Evolutionary conservation across 257 asterid species (phyloP).

Genomic region (Oldenlandia corymbosa): DNA sequence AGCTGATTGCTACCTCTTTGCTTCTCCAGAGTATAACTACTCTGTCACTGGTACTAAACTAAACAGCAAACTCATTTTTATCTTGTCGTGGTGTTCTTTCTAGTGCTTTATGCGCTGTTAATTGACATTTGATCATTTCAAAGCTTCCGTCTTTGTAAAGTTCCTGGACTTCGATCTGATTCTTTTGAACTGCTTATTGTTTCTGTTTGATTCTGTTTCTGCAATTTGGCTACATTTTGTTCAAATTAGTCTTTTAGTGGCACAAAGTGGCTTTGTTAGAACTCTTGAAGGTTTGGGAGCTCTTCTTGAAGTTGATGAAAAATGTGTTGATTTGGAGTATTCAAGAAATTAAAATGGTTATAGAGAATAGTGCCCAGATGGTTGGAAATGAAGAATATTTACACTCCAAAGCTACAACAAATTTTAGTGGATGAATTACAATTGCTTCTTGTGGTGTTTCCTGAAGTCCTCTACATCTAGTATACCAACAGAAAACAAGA

Average conservation of each 20-base stretch:
- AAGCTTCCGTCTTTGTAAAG: not conserved
- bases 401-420: not conserved
- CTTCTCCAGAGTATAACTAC: conserved; percentile 89
- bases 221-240: not conserved
- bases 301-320: not conserved
- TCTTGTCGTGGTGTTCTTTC: not conserved
- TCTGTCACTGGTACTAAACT: conserved; percentile 58
- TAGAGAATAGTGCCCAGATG: not conserved
- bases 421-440: not conserved
- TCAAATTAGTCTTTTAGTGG: not conserved
- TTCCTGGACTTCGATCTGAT: not conserved
- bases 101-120: not conserved
- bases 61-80: not conserved
- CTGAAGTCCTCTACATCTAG: not conserved
- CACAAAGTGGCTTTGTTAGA: not conserved
- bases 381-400: not conserved
- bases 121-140: not conserved
- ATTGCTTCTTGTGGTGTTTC: not conserved
- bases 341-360: not conserved
- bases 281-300: not conserved
- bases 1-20: conserved; percentile 72
- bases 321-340: not conserved
- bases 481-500: not conserved
- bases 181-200: not conserved
- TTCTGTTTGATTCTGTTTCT: not conserved